phyloP scores from a whole-genome alignment of 441 rosid species.

The Erodium trifolium region DNA sequence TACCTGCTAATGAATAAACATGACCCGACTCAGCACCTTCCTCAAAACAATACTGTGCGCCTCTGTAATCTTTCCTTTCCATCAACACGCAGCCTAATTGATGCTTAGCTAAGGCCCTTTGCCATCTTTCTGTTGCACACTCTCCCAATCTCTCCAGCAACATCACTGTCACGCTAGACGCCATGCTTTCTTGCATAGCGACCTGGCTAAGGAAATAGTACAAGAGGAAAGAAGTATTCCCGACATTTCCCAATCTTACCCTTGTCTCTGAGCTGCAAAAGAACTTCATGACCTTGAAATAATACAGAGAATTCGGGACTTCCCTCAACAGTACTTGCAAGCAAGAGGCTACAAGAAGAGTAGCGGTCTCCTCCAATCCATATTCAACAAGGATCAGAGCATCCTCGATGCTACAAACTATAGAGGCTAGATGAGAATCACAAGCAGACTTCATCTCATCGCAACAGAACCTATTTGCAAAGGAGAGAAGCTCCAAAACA shows the following conservation, averaged over 20 bases:
- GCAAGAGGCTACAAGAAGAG: constrained; percentile 76
- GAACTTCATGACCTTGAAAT: constrained; percentile 48
- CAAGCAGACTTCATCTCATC: constrained; percentile 79
- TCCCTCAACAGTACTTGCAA: constrained; percentile 80
- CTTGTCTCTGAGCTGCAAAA: constrained; percentile 62
- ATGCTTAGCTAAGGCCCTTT: constrained; percentile 78
- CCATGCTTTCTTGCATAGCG: constrained; percentile 74
- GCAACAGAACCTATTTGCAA: constrained; percentile 79
- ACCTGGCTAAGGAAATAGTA: constrained; percentile 81
- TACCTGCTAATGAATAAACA: constrained; percentile 60
- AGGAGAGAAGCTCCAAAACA: constrained; percentile 73
- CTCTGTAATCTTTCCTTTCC: constrained; percentile 78
- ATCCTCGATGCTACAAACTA: constrained; percentile 50
- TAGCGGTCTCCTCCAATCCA: constrained; percentile 70
- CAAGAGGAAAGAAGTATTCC: constrained; percentile 74
- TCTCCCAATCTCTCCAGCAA: constrained; percentile 76
- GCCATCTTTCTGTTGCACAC: constrained; percentile 65
- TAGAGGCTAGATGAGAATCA: constrained; percentile 57
- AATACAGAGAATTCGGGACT: constrained; percentile 61
- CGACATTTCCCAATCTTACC: constrained; percentile 52
- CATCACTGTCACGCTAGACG: constrained; percentile 80
- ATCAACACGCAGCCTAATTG: constrained; percentile 86
- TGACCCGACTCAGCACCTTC: constrained; percentile 69
- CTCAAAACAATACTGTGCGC: constrained; percentile 77
- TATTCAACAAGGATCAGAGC: constrained; percentile 67